Percentiles rank a stretch among this genome's conserved stretches.
Evolutionary conservation across 2,329 filamentous ascomycete genomes (phyloP).

Genomic region (Trichoderma simmonsii): DNA sequence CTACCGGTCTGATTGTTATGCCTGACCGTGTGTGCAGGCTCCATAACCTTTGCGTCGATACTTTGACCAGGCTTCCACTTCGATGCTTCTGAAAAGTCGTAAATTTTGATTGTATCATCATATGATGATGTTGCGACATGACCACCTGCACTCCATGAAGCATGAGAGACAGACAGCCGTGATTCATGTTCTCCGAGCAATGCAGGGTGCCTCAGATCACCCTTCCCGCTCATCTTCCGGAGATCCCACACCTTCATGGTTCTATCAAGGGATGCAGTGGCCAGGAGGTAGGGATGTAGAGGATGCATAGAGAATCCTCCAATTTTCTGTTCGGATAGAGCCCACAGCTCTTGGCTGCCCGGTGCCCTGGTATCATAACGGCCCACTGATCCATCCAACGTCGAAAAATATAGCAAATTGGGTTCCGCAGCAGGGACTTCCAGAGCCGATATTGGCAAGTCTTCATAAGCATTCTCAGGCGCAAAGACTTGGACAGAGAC

Average conservation of each 20-base stretch:
- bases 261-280: conserved; percentile 85
- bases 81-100: conserved; percentile 65
- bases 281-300: conserved; percentile 72
- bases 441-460: conserved; percentile 78
- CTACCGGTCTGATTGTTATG: conserved; percentile 97
- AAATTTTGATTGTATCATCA: conserved; percentile 92
- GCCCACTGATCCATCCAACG: conserved; percentile 75
- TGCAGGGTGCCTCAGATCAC: conserved; percentile 57
- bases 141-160: conserved; percentile 80
- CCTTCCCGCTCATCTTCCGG: conserved; percentile 68
- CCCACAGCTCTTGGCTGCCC: conserved; percentile 62
- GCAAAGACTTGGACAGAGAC: conserved; percentile 79
- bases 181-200: conserved; percentile 80
- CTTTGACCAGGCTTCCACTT: conserved; percentile 58
- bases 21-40: conserved; percentile 63
- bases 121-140: conserved; percentile 91
- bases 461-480: conserved; percentile 63
- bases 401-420: conserved; percentile 81
- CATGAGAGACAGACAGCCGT: conserved; percentile 84
- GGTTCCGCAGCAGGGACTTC: conserved; percentile 72
- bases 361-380: conserved; percentile 71
- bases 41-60: conserved; percentile 60
- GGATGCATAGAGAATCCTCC: conserved; percentile 89
- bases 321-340: conserved; percentile 87
- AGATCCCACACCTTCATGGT: conserved; percentile 92